Conservation (phyloP, 1,284 basidiomycete genomes). For the Apiotrichum siamense region DNA sequence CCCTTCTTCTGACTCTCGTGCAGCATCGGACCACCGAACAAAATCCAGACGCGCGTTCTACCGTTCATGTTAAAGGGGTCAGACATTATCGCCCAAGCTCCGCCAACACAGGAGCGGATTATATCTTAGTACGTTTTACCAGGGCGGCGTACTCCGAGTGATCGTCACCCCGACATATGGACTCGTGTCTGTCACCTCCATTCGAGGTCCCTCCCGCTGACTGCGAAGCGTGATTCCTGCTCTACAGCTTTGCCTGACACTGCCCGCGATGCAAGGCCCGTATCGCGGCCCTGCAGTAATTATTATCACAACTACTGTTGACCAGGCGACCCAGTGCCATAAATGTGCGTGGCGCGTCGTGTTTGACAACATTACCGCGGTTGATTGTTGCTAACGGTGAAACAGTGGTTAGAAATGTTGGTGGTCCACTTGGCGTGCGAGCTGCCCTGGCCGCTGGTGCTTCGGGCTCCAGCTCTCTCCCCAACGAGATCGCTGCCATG, state of each 20-base stretch:
- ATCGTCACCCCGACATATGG: too few relatives aligned
- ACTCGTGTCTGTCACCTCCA: too few relatives aligned
- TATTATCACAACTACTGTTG: conserved; percentile 94
- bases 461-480: conserved; percentile 59
- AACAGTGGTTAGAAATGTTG: conserved; percentile 82
- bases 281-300: conserved; percentile 78
- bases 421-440: conserved; percentile 79
- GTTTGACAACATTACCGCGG: too few relatives aligned
- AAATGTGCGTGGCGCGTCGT: conserved; percentile 54
- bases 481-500: conserved; percentile 70
- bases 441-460: conserved; percentile 79
- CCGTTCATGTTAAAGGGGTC: conserved; percentile 86
- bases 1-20: neutral
- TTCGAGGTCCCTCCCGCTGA: too few relatives aligned
- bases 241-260: conserved; percentile 68
- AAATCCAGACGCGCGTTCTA: conserved; percentile 93
- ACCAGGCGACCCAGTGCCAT: conserved; percentile 96
- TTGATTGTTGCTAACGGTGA: neutral
- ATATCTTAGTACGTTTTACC: conserved; percentile 68
- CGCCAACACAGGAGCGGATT: conserved; percentile 95
- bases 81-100: conserved; percentile 97
- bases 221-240: conserved; percentile 67
- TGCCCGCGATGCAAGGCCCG: conserved; percentile 55
- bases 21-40: conserved; percentile 94
- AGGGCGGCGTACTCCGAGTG: too few relatives aligned